Evolutionary conservation across 805 yeast species (phyloP).

Genomic region (Cyberlindnera euphorbiae): DNA sequence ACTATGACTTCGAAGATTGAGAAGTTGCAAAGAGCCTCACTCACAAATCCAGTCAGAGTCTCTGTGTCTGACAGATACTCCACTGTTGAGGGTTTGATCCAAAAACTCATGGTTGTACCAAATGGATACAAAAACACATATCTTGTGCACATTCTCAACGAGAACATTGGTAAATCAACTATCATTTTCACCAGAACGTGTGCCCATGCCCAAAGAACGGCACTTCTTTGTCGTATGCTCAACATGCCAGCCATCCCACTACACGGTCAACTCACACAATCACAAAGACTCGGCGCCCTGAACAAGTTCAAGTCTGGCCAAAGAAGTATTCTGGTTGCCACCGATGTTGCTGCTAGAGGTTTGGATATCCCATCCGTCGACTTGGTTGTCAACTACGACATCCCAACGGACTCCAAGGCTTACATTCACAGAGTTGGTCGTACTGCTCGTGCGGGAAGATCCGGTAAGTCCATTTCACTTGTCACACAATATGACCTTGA

Average conservation of each 20-base stretch:
- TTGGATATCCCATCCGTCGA: constrained; percentile 80
- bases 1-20: constrained; percentile 95
- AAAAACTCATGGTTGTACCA: constrained; percentile 84
- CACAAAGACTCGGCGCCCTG: constrained; percentile 77
- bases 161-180: constrained; percentile 75
- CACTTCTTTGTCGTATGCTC: constrained; percentile 69
- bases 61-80: constrained; percentile 86
- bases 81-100: constrained; percentile 91
- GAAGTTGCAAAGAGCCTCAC: constrained; percentile 88
- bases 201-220: constrained; percentile 90
- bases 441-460: constrained; percentile 91
- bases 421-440: constrained; percentile 90
- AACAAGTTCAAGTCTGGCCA: constrained; percentile 75
- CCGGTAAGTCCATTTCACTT: constrained; percentile 81
- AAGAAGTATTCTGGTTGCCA: constrained; percentile 66
- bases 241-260: constrained; percentile 90
- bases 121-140: constrained; percentile 90
- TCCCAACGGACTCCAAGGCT: constrained; percentile 81
- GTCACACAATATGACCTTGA: constrained; percentile 96
- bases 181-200: constrained; percentile 92
- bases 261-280: constrained; percentile 87
- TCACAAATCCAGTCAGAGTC: constrained; percentile 82
- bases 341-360: constrained; percentile 89
- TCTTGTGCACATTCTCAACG: constrained; percentile 77
- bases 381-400: constrained; percentile 70